Evolutionary conservation across 257 asterid genomes (phyloP).

Genomic region (Nicotiana knightiana): DNA sequence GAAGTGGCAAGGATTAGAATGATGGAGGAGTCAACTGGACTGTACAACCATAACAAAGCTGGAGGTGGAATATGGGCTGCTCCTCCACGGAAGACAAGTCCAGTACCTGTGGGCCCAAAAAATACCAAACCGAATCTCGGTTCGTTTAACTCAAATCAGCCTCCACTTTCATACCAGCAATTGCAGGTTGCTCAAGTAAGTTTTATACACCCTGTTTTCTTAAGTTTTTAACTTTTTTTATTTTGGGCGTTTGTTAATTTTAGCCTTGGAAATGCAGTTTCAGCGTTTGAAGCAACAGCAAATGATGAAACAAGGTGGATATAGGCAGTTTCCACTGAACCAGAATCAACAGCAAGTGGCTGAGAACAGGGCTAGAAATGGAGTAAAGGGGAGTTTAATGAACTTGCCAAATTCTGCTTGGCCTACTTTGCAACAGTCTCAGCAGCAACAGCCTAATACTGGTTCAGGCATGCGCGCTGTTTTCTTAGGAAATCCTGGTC

Average conservation of each 20-base stretch:
- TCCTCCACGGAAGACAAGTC: slow-evolving; percentile 10
- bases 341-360: slow-evolving; percentile 18
- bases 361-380: slow-evolving; percentile 24
- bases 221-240: fast-evolving
- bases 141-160: background rate
- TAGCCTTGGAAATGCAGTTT: slow-evolving; percentile 17
- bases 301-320: slow-evolving; percentile 29
- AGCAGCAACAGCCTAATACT: slow-evolving; percentile 14
- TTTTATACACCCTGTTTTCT: background rate
- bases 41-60: background rate
- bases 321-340: slow-evolving; percentile 21
- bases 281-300: slow-evolving; percentile 34
- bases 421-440: slow-evolving; percentile 46
- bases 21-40: background rate
- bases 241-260: background rate
- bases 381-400: slow-evolving; percentile 5
- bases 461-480: slow-evolving; percentile 43
- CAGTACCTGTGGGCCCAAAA: background rate
- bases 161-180: slow-evolving; percentile 1
- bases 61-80: slow-evolving; percentile 9
- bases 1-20: slow-evolving; percentile 16
- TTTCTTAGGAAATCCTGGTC: slow-evolving; percentile 35
- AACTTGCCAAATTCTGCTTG: slow-evolving; percentile 32
- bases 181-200: slow-evolving; percentile 8
- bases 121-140: background rate